A percentile compares a stretch with the other conserved stretches of the same genome.
Evolutionary conservation across 352 stramenopile genomes (phyloP).

Genomic region (Phytophthora tubulina): DNA sequence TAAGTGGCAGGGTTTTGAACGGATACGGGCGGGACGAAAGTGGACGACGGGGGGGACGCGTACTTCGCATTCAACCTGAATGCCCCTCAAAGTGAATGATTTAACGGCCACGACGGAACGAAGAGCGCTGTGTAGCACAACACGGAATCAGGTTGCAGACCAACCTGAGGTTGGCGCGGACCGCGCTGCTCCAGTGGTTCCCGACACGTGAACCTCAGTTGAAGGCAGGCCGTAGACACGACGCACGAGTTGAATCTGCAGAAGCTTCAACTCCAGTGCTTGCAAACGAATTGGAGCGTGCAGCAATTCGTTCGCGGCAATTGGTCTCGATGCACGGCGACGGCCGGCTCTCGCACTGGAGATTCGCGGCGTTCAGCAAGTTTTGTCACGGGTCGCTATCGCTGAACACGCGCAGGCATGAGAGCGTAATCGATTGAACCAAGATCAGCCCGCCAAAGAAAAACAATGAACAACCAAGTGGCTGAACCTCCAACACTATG

Average conservation of each 20-base stretch:
- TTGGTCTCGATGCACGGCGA: constrained; percentile 5
- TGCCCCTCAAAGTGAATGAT: neutral
- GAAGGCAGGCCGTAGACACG: constrained; percentile 15
- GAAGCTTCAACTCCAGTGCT: constrained; percentile 24
- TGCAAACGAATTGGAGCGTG: constrained; percentile 10
- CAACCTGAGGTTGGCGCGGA: too few relatives aligned
- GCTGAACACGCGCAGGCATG: too few relatives aligned
- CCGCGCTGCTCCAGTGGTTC: constrained; percentile 15
- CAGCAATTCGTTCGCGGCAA: constrained; percentile 28
- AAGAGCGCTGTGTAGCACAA: neutral
- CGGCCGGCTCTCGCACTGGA: neutral
- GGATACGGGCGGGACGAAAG: too few relatives aligned
- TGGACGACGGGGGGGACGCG: too few relatives aligned
- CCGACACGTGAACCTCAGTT: neutral
- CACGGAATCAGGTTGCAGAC: neutral
- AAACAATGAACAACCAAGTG: neutral
- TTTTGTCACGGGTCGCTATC: too few relatives aligned
- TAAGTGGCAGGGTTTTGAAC: too few relatives aligned
- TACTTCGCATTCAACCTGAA: neutral
- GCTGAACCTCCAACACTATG: too few relatives aligned
- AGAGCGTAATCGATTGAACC: too few relatives aligned
- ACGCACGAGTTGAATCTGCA: constrained; percentile 26
- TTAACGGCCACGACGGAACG: neutral
- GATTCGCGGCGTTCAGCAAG: constrained; percentile 8
- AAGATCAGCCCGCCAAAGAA: too few relatives aligned